Conservation (phyloP, 2,329 filamentous ascomycete genomes). For the Pseudonectria buxi region DNA sequence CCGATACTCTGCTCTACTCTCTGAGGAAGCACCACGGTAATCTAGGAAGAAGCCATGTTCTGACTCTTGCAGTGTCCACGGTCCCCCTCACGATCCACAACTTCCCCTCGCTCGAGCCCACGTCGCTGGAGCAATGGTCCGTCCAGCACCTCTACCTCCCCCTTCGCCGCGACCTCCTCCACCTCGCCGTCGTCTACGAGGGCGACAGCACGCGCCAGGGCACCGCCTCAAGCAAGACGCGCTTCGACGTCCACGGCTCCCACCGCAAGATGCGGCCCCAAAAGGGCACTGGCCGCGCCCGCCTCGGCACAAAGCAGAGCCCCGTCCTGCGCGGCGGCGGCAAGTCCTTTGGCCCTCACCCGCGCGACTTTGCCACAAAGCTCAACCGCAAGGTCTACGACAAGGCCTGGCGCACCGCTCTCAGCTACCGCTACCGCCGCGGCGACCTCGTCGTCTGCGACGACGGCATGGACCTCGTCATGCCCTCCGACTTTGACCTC, state of each 20-base stretch:
- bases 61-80: constrained; percentile 41
- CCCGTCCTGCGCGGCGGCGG: constrained; percentile 80
- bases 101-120: constrained; percentile 85
- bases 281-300: constrained; percentile 77
- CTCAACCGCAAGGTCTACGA: constrained; percentile 90
- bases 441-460: constrained; percentile 85
- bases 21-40: too few relatives aligned
- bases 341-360: constrained; percentile 83
- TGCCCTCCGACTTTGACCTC: constrained; percentile 45
- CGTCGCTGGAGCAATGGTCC: constrained; percentile 69
- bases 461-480: constrained; percentile 62
- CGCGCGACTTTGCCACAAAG: constrained; percentile 79
- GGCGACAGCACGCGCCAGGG: constrained; percentile 83
- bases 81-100: constrained; percentile 81
- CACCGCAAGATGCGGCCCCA: constrained; percentile 75
- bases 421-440: constrained; percentile 82
- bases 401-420: constrained; percentile 86
- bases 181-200: constrained; percentile 88
- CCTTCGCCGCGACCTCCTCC: constrained; percentile 82
- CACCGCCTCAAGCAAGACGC: constrained; percentile 75
- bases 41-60: too few relatives aligned
- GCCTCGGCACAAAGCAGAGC: constrained; percentile 72
- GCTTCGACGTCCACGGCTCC: constrained; percentile 77
- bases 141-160: constrained; percentile 80
- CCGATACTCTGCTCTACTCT: too few relatives aligned